Evolutionary conservation across 2,329 filamentous ascomycete species (phyloP).

Genomic region (Claviceps sp.): DNA sequence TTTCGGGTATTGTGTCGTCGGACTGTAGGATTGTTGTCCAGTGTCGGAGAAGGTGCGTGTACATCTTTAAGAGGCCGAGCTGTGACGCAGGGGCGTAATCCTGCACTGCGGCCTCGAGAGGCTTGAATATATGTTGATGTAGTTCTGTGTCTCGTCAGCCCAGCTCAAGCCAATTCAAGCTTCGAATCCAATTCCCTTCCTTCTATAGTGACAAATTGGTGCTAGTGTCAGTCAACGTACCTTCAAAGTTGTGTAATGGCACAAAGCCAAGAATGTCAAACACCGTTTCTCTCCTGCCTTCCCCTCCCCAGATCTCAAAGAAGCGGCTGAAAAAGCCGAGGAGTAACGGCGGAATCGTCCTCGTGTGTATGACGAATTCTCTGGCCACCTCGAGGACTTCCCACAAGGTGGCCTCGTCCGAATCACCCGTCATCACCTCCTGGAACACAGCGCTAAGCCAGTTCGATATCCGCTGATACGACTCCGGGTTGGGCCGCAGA

Average conservation of each 20-base stretch:
- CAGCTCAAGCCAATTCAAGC: not conserved
- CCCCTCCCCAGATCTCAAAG: conserved; percentile 49
- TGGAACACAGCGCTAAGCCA: conserved; percentile 45
- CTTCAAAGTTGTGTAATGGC: conserved; percentile 41
- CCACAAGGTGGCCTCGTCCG: conserved; percentile 32
- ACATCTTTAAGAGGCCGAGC: conserved; percentile 49
- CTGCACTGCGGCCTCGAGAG: conserved; percentile 37
- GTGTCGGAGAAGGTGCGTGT: conserved; percentile 50
- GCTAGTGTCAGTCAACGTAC: conserved; percentile 22
- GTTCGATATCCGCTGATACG: conserved; percentile 38
- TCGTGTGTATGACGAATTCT: conserved; percentile 41
- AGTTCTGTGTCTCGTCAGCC: conserved; percentile 29
- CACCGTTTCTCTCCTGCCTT: conserved; percentile 36
- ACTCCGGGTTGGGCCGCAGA: conserved; percentile 42
- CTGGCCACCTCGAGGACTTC: conserved; percentile 42
- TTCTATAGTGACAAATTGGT: not conserved
- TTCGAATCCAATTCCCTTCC: too few relatives aligned
- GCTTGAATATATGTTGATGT: conserved; percentile 31
- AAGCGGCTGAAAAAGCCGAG: conserved; percentile 38
- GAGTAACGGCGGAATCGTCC: conserved; percentile 36
- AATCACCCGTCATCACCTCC: conserved; percentile 39
- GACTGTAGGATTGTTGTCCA: conserved; percentile 38
- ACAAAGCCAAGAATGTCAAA: conserved; percentile 44
- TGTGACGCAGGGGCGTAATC: conserved; percentile 39
- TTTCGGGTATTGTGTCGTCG: conserved; percentile 19